Evolutionary conservation across 768 basidiomycete genomes (phyloP).

Genomic region (Ramaria sp.): DNA sequence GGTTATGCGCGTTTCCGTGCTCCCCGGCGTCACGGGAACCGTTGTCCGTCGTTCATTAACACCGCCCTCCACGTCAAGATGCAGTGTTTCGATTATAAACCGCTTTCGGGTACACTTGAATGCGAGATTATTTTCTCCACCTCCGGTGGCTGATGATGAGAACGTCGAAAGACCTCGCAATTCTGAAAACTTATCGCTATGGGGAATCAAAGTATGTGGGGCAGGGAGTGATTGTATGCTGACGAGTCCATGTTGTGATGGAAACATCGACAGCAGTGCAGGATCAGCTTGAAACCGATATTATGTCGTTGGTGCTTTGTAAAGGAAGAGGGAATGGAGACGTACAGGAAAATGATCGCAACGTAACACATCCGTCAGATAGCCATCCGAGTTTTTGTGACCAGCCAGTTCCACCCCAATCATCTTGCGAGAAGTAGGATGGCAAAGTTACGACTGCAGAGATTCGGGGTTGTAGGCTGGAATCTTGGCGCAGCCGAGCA

Average conservation of each 20-base stretch:
- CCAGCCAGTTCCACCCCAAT: constrained; percentile 61
- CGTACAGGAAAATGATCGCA: constrained; percentile 74
- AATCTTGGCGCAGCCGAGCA: constrained; percentile 40
- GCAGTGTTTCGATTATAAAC: constrained; percentile 83
- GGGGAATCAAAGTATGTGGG: constrained; percentile 59
- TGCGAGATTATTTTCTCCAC: constrained; percentile 93
- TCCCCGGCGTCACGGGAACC: constrained; percentile 7
- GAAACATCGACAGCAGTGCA: constrained; percentile 61
- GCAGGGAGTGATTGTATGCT: constrained; percentile 69
- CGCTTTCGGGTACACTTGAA: constrained; percentile 88
- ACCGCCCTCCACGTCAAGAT: constrained; percentile 81
- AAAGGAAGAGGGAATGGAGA: constrained; percentile 10
- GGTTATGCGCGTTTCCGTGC: constrained; percentile 9
- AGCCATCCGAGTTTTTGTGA: constrained; percentile 69
- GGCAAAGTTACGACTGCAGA: constrained; percentile 64
- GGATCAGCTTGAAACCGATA: constrained; percentile 51
- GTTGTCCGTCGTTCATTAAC: constrained; percentile 65
- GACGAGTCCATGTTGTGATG: constrained; percentile 79
- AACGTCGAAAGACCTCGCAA: constrained; percentile 60
- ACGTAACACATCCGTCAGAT: constrained; percentile 61
- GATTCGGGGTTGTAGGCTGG: constrained; percentile 26
- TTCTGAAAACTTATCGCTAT: constrained; percentile 74
- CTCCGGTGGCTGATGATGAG: constrained; percentile 43
- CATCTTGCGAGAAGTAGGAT: constrained; percentile 47
- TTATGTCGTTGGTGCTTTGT: not conserved